A percentile compares a stretch with the other conserved stretches of the same genome.
phyloP scores from a whole-genome alignment of 1,139 yeast genomes.

The Hemisphaericaspora subhashii region DNA sequence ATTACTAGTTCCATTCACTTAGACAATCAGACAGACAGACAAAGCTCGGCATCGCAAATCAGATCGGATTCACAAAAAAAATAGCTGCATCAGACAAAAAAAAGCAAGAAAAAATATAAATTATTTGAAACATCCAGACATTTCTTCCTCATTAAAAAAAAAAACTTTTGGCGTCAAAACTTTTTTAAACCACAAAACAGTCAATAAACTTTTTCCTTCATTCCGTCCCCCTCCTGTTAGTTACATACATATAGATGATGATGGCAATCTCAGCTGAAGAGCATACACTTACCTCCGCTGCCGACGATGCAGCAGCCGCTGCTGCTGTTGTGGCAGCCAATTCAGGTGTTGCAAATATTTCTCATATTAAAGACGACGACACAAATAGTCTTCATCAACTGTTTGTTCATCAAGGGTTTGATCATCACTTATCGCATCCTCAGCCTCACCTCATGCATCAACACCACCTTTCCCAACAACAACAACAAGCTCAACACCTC shows the following conservation, averaged over 20 bases:
- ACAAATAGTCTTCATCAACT: slow-evolving; percentile 14
- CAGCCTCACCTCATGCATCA: slow-evolving; percentile 14
- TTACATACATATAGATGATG: slow-evolving; percentile 19
- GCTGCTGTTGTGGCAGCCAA: slow-evolving; percentile 25
- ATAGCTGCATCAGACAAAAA: too few species aligned
- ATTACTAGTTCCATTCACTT: too few species aligned
- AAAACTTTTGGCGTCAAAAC: too few species aligned
- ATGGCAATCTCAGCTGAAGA: slow-evolving; percentile 15
- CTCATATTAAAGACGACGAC: slow-evolving; percentile 20
- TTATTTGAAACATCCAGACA: too few species aligned
- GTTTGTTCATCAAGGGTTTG: slow-evolving; percentile 14
- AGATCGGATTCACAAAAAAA: too few species aligned
- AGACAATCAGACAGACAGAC: too few species aligned
- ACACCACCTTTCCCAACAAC: slow-evolving; percentile 13
- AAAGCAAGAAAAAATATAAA: too few species aligned
- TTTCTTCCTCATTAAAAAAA: too few species aligned
- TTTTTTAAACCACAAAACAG: neutral
- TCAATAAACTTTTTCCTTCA: too few species aligned
- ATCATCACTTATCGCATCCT: slow-evolving; percentile 13
- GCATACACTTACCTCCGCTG: slow-evolving; percentile 11
- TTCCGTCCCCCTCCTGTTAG: too few species aligned
- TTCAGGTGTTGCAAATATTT: slow-evolving; percentile 15
- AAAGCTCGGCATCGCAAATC: too few species aligned
- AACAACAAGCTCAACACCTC: slow-evolving; percentile 15
- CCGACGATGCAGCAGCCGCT: slow-evolving; percentile 32